A percentile compares a stretch with the other conserved stretches of the same genome.
Conservation (phyloP, 176 grass and related monocot species). For the Musa troglodytarum region DNA sequence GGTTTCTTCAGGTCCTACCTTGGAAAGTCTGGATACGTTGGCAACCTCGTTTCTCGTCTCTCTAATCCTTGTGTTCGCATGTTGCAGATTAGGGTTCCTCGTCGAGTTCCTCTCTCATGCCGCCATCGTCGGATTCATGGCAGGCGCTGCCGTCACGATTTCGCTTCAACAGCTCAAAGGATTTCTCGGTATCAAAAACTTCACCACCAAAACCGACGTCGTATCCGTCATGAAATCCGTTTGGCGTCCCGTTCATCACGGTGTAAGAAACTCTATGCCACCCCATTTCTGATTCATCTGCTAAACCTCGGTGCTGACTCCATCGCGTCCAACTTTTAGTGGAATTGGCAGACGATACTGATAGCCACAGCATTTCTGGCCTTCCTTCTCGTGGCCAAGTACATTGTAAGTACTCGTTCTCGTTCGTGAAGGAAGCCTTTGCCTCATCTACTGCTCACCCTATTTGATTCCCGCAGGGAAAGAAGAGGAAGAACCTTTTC, state of each 20-base stretch:
- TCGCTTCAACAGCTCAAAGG: constrained; percentile 13
- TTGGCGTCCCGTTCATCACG: neutral
- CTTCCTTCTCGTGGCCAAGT: constrained; percentile 12
- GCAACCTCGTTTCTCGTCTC: no score
- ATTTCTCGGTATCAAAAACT: neutral
- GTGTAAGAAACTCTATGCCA: neutral
- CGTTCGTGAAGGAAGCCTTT: neutral
- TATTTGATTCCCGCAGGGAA: neutral
- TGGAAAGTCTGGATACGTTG: no score
- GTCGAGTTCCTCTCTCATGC: constrained; percentile 15
- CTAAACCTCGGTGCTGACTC: neutral
- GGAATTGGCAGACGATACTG: constrained; percentile 13
- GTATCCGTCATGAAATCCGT: constrained; percentile 14
- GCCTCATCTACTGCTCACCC: neutral
- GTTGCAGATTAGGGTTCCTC: constrained; percentile 7
- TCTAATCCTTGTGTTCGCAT: neutral
- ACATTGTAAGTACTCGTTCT: neutral
- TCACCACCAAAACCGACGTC: constrained; percentile 3
- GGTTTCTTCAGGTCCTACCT: constrained; percentile 4
- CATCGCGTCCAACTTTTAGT: neutral
- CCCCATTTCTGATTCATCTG: no score
- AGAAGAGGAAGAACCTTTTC: constrained; percentile 15
- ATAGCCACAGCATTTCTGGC: neutral
- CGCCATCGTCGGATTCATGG: constrained; percentile 14
- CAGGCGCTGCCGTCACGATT: constrained; percentile 3